Base-by-base conservation (phyloP, 2,329 filamentous ascomycete genomes). In the Diaporthe sp. region DNA sequence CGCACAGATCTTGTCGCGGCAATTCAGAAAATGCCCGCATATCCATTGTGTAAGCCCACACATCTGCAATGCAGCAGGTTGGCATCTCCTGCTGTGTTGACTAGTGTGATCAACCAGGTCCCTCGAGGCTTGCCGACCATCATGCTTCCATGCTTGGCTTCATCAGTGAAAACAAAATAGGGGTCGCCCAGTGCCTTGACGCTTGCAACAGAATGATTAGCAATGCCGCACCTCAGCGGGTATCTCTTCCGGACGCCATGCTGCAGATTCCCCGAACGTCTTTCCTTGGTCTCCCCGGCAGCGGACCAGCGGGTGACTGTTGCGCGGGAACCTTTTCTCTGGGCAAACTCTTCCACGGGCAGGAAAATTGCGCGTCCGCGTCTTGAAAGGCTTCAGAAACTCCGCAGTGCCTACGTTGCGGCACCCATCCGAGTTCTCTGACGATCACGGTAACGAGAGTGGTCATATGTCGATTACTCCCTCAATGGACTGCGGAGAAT, bases 1-100 rank as follows among this genome's bases (percentile, higher is more conserved):
- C 57, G 72, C 72, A 74, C 75, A 76, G 75, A 76, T 76, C 75
- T 76, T 55, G 57, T 76, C 70, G 73, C 73, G 75, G 73, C 73
- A 76, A 39, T 75, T 51, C 61, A 68, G 34, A 58, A 47, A 71
- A 71, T 71, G 55, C 63, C 70, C 73, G 75, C 71, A 65, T 39
- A 47, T 37, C 39, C 34, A 47, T 5, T 25, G 4, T 55, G 39
- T 71, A 37, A 47, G 60, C 71, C 68, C 60, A 70, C 53, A 61
- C 53, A 57, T 42, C 58, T 61, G 47, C 72, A 28, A 22, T 13
- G 25, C 44, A 49, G 51, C 63, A 57, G 47, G 49, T 25, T 47
- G 55, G 63, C 49, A 22, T 61, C 25, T 42, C 17, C 22, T 53
- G 22, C 10, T 44, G 31, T 49, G 37, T 49, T 68, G 51, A 49